phyloP scores from a whole-genome alignment of 2,329 filamentous ascomycete species.

The Sporothrix luriei region DNA sequence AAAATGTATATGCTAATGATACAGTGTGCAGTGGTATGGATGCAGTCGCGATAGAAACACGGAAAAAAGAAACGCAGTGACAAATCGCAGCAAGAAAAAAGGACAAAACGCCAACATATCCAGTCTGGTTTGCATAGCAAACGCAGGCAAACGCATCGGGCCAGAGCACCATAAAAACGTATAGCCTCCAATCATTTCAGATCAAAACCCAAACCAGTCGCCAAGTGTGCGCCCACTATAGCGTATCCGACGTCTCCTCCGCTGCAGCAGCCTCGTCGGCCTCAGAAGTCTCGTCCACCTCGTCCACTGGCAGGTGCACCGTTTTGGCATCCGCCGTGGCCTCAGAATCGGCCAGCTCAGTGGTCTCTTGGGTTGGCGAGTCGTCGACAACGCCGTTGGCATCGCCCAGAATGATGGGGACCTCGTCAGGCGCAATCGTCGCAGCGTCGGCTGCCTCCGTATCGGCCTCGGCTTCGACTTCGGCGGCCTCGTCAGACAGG shows the following conservation, averaged over 20 bases:
- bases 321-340: constrained; percentile 8
- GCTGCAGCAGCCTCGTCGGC: not conserved
- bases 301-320: constrained; percentile 35
- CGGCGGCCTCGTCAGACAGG: not conserved
- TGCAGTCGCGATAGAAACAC: not conserved
- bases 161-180: too few relatives aligned
- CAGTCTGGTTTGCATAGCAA: not conserved
- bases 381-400: constrained; percentile 30
- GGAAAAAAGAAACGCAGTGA: not conserved
- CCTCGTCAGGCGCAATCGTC: constrained; percentile 40
- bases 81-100: not conserved
- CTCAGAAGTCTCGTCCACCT: constrained; percentile 21
- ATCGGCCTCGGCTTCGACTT: constrained; percentile 4
- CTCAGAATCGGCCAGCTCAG: constrained; percentile 36
- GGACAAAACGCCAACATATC: constrained; percentile 10
- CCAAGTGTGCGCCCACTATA: constrained; percentile 9
- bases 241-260: not conserved
- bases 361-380: constrained; percentile 27
- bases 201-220: not conserved
- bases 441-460: constrained; percentile 15
- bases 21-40: constrained; percentile 16
- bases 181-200: not conserved
- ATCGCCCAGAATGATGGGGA: constrained; percentile 41
- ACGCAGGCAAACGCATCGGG: too few relatives aligned
- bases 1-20: constrained; percentile 12